A percentile compares a stretch with the other conserved stretches of the same genome.
Conservation (phyloP, 768 basidiomycete genomes). For the Rhodotorula diobovata region DNA sequence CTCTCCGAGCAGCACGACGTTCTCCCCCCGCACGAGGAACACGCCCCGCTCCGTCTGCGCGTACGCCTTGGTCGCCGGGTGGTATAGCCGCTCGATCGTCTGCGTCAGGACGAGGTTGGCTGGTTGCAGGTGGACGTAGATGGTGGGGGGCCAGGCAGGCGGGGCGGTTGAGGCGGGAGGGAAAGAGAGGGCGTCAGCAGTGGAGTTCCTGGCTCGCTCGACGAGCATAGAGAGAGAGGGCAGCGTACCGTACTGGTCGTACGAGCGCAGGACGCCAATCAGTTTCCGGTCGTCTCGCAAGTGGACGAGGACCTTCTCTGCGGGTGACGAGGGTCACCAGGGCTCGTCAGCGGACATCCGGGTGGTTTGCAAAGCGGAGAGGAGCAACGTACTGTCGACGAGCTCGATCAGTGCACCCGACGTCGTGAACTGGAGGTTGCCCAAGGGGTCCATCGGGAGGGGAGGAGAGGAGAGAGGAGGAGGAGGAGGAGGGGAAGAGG, state of each 20-base stretch:
- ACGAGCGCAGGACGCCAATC: slow-evolving; percentile 90
- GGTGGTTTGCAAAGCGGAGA: slow-evolving; percentile 36
- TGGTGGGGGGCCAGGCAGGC: not conserved
- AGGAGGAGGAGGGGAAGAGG: too few relatives aligned
- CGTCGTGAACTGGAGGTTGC: slow-evolving; percentile 81
- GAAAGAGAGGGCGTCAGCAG: not conserved
- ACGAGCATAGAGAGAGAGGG: too few relatives aligned
- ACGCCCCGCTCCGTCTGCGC: slow-evolving; percentile 84
- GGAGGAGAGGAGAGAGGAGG: not conserved
- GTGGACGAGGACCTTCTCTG: slow-evolving; percentile 98
- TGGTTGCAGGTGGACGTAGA: slow-evolving; percentile 45
- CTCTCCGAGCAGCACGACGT: slow-evolving; percentile 93
- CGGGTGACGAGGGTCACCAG: not conserved
- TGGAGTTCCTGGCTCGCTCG: too few relatives aligned
- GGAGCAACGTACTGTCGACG: slow-evolving; percentile 89
- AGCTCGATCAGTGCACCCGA: slow-evolving; percentile 98
- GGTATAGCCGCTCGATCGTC: slow-evolving; percentile 90
- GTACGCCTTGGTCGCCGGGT: slow-evolving; percentile 63
- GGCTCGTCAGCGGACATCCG: not conserved
- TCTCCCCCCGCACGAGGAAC: slow-evolving; percentile 94
- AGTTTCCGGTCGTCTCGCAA: slow-evolving; percentile 93
- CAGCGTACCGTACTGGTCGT: slow-evolving; percentile 91
- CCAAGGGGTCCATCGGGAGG: slow-evolving; percentile 28
- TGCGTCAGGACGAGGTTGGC: slow-evolving; percentile 97
- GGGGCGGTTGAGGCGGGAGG: not conserved